A percentile compares a stretch with the other conserved stretches of the same genome.
Evolutionary conservation across 805 yeast genomes (phyloP).

Genomic region (Saturnispora mendoncae): DNA sequence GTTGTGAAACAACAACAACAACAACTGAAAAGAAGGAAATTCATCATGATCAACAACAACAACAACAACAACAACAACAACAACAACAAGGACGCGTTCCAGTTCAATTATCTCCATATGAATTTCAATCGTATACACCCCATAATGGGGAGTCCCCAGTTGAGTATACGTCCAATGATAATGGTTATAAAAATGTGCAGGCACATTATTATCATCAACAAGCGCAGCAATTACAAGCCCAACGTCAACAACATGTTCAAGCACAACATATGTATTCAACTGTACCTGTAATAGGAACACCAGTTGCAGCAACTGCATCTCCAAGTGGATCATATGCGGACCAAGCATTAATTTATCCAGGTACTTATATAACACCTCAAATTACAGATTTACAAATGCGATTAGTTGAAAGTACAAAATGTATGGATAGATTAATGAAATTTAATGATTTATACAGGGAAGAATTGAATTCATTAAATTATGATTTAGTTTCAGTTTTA

Average conservation of each 20-base stretch:
- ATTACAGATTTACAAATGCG: slow-evolving; percentile 3
- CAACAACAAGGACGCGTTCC: no score
- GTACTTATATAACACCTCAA: slow-evolving; percentile 1
- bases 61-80: background rate
- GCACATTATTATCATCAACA: slow-evolving; percentile 11
- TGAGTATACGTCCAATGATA: background rate
- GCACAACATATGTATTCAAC: background rate
- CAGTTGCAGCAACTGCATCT: background rate
- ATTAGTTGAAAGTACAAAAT: background rate
- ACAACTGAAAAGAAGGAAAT: background rate
- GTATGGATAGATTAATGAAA: slow-evolving; percentile 29
- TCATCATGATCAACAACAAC: background rate
- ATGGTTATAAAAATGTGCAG: slow-evolving; percentile 1
- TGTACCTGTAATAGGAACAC: no score
- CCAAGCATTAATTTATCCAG: no score
- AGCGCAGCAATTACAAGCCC: slow-evolving; percentile 8
- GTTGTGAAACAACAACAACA: background rate
- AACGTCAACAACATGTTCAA: slow-evolving; percentile 5
- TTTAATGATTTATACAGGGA: slow-evolving; percentile 41
- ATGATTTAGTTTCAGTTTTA: slow-evolving; percentile 44
- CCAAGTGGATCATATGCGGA: no score
- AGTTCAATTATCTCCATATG: slow-evolving; percentile 1
- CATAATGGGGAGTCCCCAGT: slow-evolving; percentile 5
- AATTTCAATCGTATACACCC: slow-evolving; percentile 8
- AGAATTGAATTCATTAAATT: slow-evolving; percentile 40